Conservation (phyloP, 2,329 filamentous ascomycete genomes). For the Aspergillus fructus region DNA sequence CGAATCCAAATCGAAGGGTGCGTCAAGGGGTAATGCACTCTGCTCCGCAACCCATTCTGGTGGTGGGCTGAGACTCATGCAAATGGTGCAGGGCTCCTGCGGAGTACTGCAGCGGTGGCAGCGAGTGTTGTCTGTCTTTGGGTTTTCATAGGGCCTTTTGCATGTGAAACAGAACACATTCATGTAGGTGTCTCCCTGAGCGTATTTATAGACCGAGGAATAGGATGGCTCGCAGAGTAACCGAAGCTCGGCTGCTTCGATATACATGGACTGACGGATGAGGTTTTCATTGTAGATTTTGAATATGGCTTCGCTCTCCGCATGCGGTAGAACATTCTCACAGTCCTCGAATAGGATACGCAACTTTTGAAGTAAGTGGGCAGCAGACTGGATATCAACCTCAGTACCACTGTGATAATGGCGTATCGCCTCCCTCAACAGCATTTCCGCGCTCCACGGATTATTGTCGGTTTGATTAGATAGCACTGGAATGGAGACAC, state of each 20-base stretch:
- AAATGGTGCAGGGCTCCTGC: conserved; percentile 43
- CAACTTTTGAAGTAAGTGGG: conserved; percentile 42
- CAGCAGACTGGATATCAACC: conserved; percentile 42
- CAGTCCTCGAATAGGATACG: conserved; percentile 39
- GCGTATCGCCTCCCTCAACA: conserved; percentile 40
- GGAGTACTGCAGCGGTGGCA: conserved; percentile 51
- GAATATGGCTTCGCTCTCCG: conserved; percentile 57
- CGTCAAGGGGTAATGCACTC: conserved; percentile 10
- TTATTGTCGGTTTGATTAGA: conserved; percentile 31
- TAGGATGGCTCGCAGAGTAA: conserved; percentile 55
- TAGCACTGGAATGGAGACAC: conserved; percentile 31
- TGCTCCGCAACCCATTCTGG: conserved; percentile 38
- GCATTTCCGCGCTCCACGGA: conserved; percentile 41
- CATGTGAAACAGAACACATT: conserved; percentile 58
- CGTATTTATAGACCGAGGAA: conserved; percentile 58
- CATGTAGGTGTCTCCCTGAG: conserved; percentile 54
- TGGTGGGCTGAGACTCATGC: conserved; percentile 42
- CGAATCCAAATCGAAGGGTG: conserved; percentile 17
- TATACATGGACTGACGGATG: conserved; percentile 42
- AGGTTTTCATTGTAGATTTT: conserved; percentile 59
- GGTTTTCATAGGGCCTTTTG: conserved; percentile 55
- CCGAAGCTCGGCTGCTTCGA: conserved; percentile 56
- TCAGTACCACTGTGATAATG: conserved; percentile 40
- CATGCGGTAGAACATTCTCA: conserved; percentile 39
- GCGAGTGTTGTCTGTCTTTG: conserved; percentile 47